Evolutionary conservation across 2,329 filamentous ascomycete genomes (phyloP).

Genomic region (Clarireedia sp.): DNA sequence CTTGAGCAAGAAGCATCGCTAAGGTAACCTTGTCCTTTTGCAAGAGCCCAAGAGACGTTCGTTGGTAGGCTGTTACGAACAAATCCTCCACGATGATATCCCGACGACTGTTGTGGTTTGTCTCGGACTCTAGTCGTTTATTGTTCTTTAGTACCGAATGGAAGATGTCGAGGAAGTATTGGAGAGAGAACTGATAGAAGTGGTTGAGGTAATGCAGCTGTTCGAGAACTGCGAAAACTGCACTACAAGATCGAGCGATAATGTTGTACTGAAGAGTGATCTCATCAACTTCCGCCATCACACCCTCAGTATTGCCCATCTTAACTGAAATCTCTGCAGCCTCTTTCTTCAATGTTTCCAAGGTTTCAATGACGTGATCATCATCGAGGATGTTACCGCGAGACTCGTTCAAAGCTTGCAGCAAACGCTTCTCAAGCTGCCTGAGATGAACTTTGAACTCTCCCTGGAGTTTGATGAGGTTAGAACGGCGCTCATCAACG

Average conservation of each 20-base stretch:
- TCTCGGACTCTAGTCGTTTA: conserved; percentile 60
- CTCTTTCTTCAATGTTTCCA: conserved; percentile 96
- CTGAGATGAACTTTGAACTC: conserved; percentile 98
- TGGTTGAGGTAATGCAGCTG: conserved; percentile 97
- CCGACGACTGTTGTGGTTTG: conserved; percentile 69
- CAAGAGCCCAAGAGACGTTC: conserved; percentile 84
- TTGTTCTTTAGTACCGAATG: conserved; percentile 80
- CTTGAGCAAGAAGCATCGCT: conserved; percentile 90
- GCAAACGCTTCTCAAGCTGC: conserved; percentile 84
- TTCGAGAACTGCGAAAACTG: conserved; percentile 93
- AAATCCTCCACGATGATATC: conserved; percentile 87
- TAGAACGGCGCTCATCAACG: conserved; percentile 90
- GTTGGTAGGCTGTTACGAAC: conserved; percentile 84
- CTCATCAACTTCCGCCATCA: conserved; percentile 95
- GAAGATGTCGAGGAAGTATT: conserved; percentile 98
- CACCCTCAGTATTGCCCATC: conserved; percentile 92
- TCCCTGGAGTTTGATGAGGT: conserved; percentile 96
- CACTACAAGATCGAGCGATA: conserved; percentile 90
- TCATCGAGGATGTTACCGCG: conserved; percentile 97
- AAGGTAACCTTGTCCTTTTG: conserved; percentile 93
- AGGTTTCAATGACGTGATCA: conserved; percentile 93
- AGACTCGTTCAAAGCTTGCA: conserved; percentile 95
- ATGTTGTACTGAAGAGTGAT: conserved; percentile 92
- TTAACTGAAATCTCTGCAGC: conserved; percentile 92
- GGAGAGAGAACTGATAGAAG: conserved; percentile 98